These are phyloP conservation scores for Scheffersomyces spartinae DNA, from an alignment of 805 yeast species.

Conservation along the genomic window DNA sequence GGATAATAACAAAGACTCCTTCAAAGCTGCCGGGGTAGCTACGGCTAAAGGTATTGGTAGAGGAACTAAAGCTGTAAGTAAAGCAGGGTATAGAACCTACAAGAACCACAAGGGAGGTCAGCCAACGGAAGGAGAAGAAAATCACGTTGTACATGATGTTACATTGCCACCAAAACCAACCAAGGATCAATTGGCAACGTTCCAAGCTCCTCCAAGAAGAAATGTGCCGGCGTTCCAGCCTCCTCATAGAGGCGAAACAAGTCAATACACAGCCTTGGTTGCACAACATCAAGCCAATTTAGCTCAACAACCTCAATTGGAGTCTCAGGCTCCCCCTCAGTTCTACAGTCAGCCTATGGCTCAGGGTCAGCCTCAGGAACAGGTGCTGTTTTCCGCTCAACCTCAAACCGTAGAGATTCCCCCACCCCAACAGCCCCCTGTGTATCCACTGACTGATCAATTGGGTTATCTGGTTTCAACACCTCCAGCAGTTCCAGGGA, in stretches of 20 bases:
- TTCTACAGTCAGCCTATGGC: conserved; percentile 1
- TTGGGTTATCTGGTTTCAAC: too few relatives aligned
- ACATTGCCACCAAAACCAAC: conserved; percentile 3
- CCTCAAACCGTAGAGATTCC: too few relatives aligned
- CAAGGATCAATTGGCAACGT: conserved; percentile 15
- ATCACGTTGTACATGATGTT: conserved; percentile 6
- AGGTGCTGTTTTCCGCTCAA: neutral
- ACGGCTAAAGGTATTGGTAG: conserved; percentile 40
- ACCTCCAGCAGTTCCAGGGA: too few relatives aligned
- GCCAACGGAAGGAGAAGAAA: conserved; percentile 5
- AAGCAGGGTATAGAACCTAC: conserved; percentile 41
- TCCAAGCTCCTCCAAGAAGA: conserved; percentile 37
- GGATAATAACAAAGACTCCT: conserved; percentile 39
- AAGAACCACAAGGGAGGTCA: conserved; percentile 24
- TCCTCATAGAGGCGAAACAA: conserved; percentile 7
- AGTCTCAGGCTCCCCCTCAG: conserved; percentile 1
- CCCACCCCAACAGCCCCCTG: conserved; percentile 1
- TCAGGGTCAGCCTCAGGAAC: conserved; percentile 1
- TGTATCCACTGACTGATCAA: too few relatives aligned
- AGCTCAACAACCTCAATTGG: conserved; percentile 5
- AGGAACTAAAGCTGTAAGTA: conserved; percentile 36
- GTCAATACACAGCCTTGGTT: conserved; percentile 4
- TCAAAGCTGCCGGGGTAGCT: conserved; percentile 38
- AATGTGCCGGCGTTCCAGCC: conserved; percentile 17
- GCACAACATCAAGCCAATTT: conserved; percentile 4